A percentile compares a stretch with the other conserved stretches of the same genome.
phyloP scores from a whole-genome alignment of 148 eudicot species.

The Gaultheria prostrata region DNA sequence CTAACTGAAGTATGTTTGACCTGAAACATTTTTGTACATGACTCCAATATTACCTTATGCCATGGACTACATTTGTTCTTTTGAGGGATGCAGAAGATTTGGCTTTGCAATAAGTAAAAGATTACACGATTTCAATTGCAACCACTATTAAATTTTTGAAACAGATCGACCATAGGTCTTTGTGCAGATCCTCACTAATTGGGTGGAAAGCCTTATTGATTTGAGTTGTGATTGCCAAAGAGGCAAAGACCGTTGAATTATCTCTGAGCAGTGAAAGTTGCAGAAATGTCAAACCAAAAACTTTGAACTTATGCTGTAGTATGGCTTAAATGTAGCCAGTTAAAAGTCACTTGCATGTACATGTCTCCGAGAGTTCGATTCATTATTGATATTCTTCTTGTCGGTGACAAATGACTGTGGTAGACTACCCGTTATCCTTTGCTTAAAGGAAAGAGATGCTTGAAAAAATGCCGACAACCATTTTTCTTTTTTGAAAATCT shows the following conservation, averaged over 20 bases:
- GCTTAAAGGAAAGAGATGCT: not conserved
- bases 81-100: not conserved
- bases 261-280: not conserved
- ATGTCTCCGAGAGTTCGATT: not conserved
- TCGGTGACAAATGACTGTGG: not conserved
- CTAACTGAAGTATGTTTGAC: not conserved
- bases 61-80: not conserved
- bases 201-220: not conserved
- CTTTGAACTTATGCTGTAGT: not conserved
- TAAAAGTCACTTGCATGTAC: not conserved
- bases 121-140: not conserved
- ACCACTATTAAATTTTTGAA: not conserved
- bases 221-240: not conserved
- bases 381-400: not conserved
- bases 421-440: not conserved
- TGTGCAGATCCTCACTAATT: not conserved
- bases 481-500: not conserved
- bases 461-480: not conserved
- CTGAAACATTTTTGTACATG: not conserved
- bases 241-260: not conserved
- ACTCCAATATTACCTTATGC: not conserved
- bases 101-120: not conserved
- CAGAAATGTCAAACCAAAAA: not conserved
- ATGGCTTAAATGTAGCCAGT: not conserved
- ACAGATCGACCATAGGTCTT: not conserved